Percentiles rank a stretch among this genome's conserved stretches.
These are phyloP conservation scores for Westerdykella aurantiaca DNA, from an alignment of 2,329 filamentous ascomycete species.

Conservation along the genomic window DNA sequence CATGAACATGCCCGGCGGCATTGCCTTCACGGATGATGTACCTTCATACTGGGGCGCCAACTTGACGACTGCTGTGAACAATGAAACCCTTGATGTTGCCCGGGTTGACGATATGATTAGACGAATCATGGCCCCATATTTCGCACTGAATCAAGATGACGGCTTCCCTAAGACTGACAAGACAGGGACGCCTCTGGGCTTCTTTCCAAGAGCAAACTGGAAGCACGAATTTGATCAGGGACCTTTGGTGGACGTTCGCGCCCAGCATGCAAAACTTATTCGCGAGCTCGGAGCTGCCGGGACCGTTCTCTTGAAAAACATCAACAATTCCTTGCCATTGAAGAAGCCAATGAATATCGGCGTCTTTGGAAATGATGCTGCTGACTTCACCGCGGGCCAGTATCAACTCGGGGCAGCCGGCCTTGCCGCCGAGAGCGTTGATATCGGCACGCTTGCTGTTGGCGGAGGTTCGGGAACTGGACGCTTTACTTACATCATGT, in stretches of 20 bases:
- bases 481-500: constrained; percentile 35
- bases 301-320: constrained; percentile 47
- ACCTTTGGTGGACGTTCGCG: too few species aligned
- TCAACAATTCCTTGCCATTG: constrained; percentile 47
- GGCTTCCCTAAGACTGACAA: constrained; percentile 21
- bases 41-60: constrained; percentile 36
- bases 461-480: constrained; percentile 42
- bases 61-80: constrained; percentile 35
- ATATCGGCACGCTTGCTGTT: constrained; percentile 38
- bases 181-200: too few species aligned
- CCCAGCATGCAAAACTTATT: too few species aligned
- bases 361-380: constrained; percentile 48
- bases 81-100: constrained; percentile 37
- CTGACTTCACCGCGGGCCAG: constrained; percentile 46
- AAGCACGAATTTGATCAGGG: too few species aligned
- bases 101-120: constrained; percentile 45
- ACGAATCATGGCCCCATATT: constrained; percentile 45
- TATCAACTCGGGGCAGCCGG: too few species aligned
- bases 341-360: constrained; percentile 45
- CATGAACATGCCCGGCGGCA: constrained; percentile 42
- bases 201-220: too few species aligned
- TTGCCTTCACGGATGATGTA: constrained; percentile 11
- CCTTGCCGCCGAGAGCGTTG: constrained; percentile 19
- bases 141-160: constrained; percentile 40
- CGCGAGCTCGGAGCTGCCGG: constrained; percentile 18